Evolutionary conservation across 305 asterid genomes (phyloP).

Genomic region (Fraxinus ornus): DNA sequence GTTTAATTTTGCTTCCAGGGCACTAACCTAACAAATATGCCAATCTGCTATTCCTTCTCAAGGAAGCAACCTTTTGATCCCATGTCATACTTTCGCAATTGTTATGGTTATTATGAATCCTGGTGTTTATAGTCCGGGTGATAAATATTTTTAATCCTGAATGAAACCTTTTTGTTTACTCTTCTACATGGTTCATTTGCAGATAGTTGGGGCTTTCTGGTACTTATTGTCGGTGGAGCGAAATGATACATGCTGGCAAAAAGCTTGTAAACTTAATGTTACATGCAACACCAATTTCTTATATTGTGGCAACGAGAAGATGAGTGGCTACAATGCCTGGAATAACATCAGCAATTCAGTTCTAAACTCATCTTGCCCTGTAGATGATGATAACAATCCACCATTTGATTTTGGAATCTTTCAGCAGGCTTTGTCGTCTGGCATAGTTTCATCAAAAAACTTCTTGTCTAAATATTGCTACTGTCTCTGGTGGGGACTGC

Average conservation of each 20-base stretch:
- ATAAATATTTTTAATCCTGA: conserved; percentile 18
- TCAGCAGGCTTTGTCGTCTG: conserved; percentile 79
- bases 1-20: background rate
- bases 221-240: conserved; percentile 93
- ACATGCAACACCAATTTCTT: conserved; percentile 57
- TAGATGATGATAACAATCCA: conserved; percentile 44
- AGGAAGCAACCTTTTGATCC: conserved; percentile 13
- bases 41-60: conserved; percentile 6
- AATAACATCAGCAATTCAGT: conserved; percentile 49
- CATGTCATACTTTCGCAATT: background rate
- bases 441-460: conserved; percentile 66
- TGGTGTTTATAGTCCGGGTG: background rate
- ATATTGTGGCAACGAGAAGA: conserved; percentile 73
- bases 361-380: conserved; percentile 64
- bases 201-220: conserved; percentile 99
- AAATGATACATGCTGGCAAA: conserved; percentile 92
- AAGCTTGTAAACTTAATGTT: conserved; percentile 56
- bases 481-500: conserved; percentile 99
- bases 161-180: background rate
- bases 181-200: conserved; percentile 32
- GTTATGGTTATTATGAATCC: background rate
- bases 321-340: conserved; percentile 50
- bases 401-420: conserved; percentile 98
- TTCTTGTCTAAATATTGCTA: conserved; percentile 82
- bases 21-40: background rate